Percentiles rank a stretch among this genome's conserved stretches.
Conservation (phyloP, 2,329 filamentous ascomycete species). For the Nemania diffusa region DNA sequence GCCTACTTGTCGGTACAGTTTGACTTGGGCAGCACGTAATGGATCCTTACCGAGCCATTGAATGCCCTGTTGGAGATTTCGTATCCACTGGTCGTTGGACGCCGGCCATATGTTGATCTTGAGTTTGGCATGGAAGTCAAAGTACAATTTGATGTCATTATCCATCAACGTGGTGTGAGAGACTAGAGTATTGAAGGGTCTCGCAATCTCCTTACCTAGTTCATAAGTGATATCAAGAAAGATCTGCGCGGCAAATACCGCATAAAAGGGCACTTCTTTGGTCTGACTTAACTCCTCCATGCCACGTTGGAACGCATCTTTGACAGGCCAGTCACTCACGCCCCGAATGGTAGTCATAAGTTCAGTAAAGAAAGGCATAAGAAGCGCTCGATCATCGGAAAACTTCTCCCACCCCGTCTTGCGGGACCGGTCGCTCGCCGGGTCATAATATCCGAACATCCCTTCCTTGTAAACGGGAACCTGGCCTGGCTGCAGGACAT, state of each 20-base stretch:
- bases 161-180: slow-evolving; percentile 36
- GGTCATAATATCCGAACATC: slow-evolving; percentile 44
- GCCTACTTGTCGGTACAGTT: background rate
- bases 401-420: slow-evolving; percentile 49
- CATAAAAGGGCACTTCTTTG: slow-evolving; percentile 48
- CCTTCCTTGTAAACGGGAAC: slow-evolving; percentile 44
- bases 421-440: slow-evolving; percentile 37
- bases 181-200: slow-evolving; percentile 28
- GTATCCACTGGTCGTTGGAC: slow-evolving; percentile 43
- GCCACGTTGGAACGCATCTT: slow-evolving; percentile 54
- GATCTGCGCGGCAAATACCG: slow-evolving; percentile 55
- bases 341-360: slow-evolving; percentile 41
- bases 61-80: slow-evolving; percentile 38
- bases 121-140: slow-evolving; percentile 49
- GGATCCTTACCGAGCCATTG: slow-evolving; percentile 42
- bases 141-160: slow-evolving; percentile 43
- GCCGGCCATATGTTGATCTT: slow-evolving; percentile 47
- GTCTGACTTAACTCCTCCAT: slow-evolving; percentile 49
- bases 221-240: slow-evolving; percentile 55
- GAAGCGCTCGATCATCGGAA: slow-evolving; percentile 50
- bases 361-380: slow-evolving; percentile 51
- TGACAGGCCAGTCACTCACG: slow-evolving; percentile 43
- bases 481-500: slow-evolving; percentile 23
- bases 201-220: slow-evolving; percentile 38
- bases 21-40: slow-evolving; percentile 34